Conservation (phyloP, 768 basidiomycete species). For the Tubosaeta sp. region DNA sequence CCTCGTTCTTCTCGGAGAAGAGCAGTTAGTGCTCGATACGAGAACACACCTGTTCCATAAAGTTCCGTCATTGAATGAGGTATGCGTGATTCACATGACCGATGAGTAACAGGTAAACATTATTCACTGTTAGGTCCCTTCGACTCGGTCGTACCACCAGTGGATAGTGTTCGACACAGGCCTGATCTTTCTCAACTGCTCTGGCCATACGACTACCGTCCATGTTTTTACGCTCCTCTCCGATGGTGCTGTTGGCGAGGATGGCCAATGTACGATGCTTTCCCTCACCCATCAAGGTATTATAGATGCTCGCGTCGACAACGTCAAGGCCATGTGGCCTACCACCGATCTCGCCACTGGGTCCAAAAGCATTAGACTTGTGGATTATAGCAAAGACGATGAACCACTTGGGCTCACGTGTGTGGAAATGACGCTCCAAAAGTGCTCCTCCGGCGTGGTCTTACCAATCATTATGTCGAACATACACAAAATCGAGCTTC, state of each 20-base stretch:
- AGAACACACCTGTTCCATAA: not conserved
- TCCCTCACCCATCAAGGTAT: not conserved
- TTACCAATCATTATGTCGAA: not conserved
- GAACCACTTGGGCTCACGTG: not conserved
- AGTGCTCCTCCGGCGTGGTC: not conserved
- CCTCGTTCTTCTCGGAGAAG: not conserved
- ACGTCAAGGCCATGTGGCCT: not conserved
- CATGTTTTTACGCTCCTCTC: not conserved
- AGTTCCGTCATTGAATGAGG: not conserved
- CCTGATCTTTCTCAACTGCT: not conserved
- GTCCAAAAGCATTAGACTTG: not conserved
- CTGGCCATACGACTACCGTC: not conserved
- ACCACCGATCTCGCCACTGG: not conserved
- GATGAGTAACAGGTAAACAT: not conserved
- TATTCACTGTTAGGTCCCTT: not conserved
- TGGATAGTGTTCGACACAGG: not conserved
- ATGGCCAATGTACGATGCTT: not conserved
- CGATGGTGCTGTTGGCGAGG: not conserved
- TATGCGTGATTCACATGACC: not conserved
- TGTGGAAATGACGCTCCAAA: not conserved
- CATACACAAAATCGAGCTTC: not conserved
- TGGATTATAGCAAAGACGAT: not conserved
- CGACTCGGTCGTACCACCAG: not conserved
- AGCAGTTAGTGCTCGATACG: not conserved
- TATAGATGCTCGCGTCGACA: rapidly evolving